A percentile compares a stretch with the other conserved stretches of the same genome.
phyloP scores from a whole-genome alignment of 1,139 yeast species.

The Scheffersomyces lignicola region DNA sequence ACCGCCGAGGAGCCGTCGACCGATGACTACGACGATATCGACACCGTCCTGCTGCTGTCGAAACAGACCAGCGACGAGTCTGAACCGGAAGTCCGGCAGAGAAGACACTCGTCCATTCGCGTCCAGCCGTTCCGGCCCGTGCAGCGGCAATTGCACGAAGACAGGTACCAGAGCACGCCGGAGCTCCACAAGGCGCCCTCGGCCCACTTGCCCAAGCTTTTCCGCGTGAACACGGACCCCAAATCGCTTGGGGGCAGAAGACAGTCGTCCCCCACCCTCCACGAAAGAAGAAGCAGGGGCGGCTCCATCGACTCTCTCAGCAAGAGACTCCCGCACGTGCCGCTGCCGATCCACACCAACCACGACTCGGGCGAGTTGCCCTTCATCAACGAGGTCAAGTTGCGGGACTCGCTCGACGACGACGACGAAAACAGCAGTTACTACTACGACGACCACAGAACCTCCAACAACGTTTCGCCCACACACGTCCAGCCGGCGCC shows the following conservation, averaged over 20 bases:
- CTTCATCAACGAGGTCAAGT: constrained; percentile 37
- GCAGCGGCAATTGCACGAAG: constrained; percentile 4
- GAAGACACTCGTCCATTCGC: constrained; percentile 11
- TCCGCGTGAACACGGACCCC: neutral
- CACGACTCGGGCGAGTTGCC: constrained; percentile 32
- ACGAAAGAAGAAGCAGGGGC: constrained; percentile 7
- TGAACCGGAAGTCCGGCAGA: constrained; percentile 8
- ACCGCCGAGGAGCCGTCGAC: constrained; percentile 5
- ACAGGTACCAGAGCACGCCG: constrained; percentile 2
- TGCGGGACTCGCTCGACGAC: constrained; percentile 16
- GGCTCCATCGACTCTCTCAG: neutral
- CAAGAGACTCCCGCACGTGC: constrained; percentile 14
- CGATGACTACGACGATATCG: neutral
- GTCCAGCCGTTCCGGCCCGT: constrained; percentile 14
- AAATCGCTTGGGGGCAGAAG: neutral
- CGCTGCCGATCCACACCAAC: constrained; percentile 15
- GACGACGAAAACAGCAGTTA: constrained; percentile 4
- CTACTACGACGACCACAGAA: constrained; percentile 8
- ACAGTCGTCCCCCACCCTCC: constrained; percentile 8
- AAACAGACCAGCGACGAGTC: no score
- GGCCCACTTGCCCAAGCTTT: constrained; percentile 5
- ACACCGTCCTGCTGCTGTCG: constrained; percentile 1
- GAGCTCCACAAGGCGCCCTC: constrained; percentile 6
- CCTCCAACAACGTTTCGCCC: constrained; percentile 6
- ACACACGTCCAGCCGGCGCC: constrained; percentile 3